Conservation (phyloP, 495 filamentous ascomycete genomes). For the Penicillium bovifimosum region DNA sequence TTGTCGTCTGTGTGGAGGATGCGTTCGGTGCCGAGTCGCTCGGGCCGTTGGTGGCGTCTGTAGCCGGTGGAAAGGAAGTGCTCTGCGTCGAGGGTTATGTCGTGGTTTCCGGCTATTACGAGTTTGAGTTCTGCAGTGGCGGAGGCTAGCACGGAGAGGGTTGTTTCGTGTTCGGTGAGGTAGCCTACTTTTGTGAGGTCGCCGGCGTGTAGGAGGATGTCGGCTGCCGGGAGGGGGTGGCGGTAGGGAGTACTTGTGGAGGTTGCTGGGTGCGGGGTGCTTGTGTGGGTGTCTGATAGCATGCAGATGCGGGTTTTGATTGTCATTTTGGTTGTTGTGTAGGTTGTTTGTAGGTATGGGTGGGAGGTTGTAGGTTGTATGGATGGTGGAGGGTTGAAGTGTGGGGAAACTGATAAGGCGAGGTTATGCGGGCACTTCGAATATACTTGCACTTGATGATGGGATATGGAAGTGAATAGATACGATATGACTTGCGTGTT, state of each 20-base stretch:
- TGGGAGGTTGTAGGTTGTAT: too few species aligned
- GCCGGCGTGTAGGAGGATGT: constrained; percentile 69
- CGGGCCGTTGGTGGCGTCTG: constrained; percentile 27
- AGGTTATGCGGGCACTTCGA: too few species aligned
- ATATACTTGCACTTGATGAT: too few species aligned
- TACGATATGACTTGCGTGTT: too few species aligned
- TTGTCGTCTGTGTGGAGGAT: constrained; percentile 9
- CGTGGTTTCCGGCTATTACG: constrained; percentile 79
- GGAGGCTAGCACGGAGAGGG: constrained; percentile 48
- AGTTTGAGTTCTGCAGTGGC: constrained; percentile 66
- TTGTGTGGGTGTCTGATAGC: constrained; percentile 59
- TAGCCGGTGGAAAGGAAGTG: constrained; percentile 38
- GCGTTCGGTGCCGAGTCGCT: constrained; percentile 10
- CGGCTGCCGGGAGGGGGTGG: constrained; percentile 45
- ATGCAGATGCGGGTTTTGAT: constrained; percentile 51
- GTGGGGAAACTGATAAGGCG: background rate
- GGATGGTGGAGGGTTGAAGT: background rate
- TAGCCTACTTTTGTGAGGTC: constrained; percentile 64
- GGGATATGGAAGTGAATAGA: too few species aligned
- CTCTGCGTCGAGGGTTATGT: constrained; percentile 60
- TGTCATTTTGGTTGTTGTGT: constrained; percentile 11
- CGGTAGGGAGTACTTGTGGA: constrained; percentile 36
- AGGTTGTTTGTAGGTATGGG: background rate
- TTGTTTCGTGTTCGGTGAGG: constrained; percentile 45
- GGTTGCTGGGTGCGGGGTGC: constrained; percentile 23